Base-by-base conservation (phyloP, 2,329 filamentous ascomycete genomes). In the Penicillium hesseltinei region DNA sequence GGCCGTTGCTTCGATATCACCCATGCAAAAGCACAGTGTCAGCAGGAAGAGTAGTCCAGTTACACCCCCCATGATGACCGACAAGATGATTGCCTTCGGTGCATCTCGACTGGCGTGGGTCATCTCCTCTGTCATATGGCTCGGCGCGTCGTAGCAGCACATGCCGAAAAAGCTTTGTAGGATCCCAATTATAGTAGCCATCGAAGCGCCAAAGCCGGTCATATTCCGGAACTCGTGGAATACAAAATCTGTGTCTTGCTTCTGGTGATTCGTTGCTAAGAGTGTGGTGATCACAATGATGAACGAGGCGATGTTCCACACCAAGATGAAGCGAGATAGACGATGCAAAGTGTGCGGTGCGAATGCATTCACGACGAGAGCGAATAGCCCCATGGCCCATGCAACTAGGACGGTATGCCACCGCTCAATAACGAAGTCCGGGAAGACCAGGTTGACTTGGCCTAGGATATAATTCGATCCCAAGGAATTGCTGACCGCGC, bases 61-160 rank as follows among this genome's bases (percentile, higher is more conserved):
- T 4, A 78, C 61, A 5, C 73, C 74, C 1, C 79, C 79, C 23
- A 81, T 67, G 15, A 73, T 72, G 0, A 81, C 78, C 0, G 77
- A 75, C 8, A 78, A 56, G 5, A 81, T 64, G 17, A 81, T 81
- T 1, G 46, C 31, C 13, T 25, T 48, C 1, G 46, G 46, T 38
- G 46, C 58, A 47, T 61, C 58, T 19, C 58, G 58, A 33, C 51
- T 56, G 4, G 58, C 44, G 40, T 61, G 51, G 4, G 47, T 75
- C 57, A 84, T 78, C 58, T 84, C 82, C 65, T 84, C 82, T 0
- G 77, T 80, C 81, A 84, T 83, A 60, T 84, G 81, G 0, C 73
- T 68, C 0, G 78, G 78, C 0, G 79, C 75, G 50, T 81, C 78
- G 58, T 80, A 75, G 62, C 69, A 69, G 49, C 80, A 82, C 80